These are phyloP conservation scores for Cruciata laevipes DNA, from an alignment of 257 asterid genomes.

Conservation along the genomic window DNA sequence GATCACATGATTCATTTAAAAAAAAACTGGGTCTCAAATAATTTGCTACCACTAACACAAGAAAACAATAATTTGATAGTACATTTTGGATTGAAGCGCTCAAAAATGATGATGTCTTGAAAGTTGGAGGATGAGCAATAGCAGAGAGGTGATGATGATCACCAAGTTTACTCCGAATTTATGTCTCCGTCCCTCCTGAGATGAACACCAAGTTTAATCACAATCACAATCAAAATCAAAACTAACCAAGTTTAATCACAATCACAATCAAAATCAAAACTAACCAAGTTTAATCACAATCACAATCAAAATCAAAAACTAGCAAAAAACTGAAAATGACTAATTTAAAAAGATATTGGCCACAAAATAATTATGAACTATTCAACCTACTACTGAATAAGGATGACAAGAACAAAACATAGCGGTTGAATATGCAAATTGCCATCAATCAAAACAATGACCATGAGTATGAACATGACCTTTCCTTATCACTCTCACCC, in stretches of 20 bases:
- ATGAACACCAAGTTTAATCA: too few species aligned
- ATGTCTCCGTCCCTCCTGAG: constrained; percentile 10
- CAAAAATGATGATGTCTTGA: neutral
- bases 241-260: too few species aligned
- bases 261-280: too few species aligned
- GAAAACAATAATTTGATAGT: neutral
- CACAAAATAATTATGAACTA: too few species aligned
- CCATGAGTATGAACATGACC: neutral
- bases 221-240: too few species aligned
- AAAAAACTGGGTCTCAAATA: neutral
- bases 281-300: too few species aligned
- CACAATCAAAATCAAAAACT: too few species aligned
- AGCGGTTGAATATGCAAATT: too few species aligned
- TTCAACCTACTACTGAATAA: too few species aligned
- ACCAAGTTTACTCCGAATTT: neutral
- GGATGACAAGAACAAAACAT: too few species aligned
- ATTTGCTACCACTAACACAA: neutral
- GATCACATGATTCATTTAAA: neutral
- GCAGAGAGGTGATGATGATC: neutral
- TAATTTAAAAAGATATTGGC: too few species aligned
- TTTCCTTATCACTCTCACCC: neutral
- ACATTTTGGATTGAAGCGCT: neutral
- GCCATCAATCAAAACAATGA: neutral
- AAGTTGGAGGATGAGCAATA: constrained; percentile 9
- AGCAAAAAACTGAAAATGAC: too few species aligned